Evolutionary conservation across 148 eudicot species (phyloP), one percentile per base, ranked within the genome.

Genomic region (Chenopodium quinoa): DNA sequence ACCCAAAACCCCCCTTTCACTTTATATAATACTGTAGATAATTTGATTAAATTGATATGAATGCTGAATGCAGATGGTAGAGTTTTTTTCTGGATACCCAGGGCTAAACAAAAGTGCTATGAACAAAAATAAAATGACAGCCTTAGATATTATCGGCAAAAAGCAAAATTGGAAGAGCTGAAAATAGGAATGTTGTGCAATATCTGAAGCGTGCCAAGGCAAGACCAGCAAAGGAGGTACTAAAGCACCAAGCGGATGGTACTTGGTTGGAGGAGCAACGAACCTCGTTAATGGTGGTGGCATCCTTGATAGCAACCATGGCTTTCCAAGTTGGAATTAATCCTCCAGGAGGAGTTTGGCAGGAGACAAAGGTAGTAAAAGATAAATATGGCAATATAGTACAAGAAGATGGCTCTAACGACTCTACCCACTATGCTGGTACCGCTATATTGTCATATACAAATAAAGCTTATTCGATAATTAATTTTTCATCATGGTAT

Each of bases 331-430:
- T 78, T 19, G 88, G 88, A 22, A 23, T 81, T 19, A 83, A 68
- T 64, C 88, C 88, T 10, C 88, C 88, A 0, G 88, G 88, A 29
- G 88, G 88, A 2, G 72, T 29, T 1, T 82, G 77, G 85, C 88
- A 86, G 80, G 84, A 83, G 20, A n/a, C 16, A 4, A 4, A 27
- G 27, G 83, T 31, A 31, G 32, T 31, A 31, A 31, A 31, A 31
- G 32, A 31, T 31, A 31, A 31, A 31, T 31, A 31, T 31, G 32
- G 32, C 32, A 31, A 31, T n/a, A n/a, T n/a, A 31, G 1, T 31
- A 31, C 32, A 31, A 31, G 32, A 31, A 31, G 32, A 31, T 31
- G 32, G 32, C 32, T 31, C 32, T 31, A 31, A 31, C 32, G 32
- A 31, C 32, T 31, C 32, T 31, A 31, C 32, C 32, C 32, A 31